A percentile compares a stretch with the other conserved stretches of the same genome.
phyloP scores from a whole-genome alignment of 306 rosid species.

The barrel medic (Medicago truncatula) region DNA sequence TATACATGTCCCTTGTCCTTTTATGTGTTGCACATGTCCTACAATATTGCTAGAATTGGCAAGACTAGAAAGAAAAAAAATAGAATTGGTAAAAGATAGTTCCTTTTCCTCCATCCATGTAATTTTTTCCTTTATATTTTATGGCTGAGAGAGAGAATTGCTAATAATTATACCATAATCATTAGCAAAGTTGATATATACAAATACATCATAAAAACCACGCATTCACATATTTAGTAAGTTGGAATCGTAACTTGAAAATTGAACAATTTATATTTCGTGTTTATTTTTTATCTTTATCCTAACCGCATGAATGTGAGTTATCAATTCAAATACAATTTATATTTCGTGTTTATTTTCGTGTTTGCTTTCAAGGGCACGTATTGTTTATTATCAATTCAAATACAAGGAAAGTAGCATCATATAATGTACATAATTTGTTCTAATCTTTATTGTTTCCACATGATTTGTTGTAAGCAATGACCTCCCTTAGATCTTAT shows the following conservation, averaged over 20 bases:
- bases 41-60: conserved; percentile 13
- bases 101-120: background rate
- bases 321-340: too few relatives aligned
- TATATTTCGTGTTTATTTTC: too few relatives aligned
- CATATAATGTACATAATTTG: conserved; percentile 15
- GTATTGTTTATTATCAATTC: conserved; percentile 12
- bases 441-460: conserved; percentile 29
- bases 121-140: background rate
- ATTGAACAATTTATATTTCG: too few relatives aligned
- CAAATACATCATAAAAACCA: too few relatives aligned
- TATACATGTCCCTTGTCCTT: conserved; percentile 18
- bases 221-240: too few relatives aligned
- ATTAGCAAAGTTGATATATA: too few relatives aligned
- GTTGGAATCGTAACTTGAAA: too few relatives aligned
- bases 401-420: conserved; percentile 18
- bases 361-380: background rate
- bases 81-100: background rate
- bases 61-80: background rate
- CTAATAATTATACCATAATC: too few relatives aligned
- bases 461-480: conserved; percentile 21
- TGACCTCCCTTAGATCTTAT: conserved; percentile 29
- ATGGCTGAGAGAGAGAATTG: background rate
- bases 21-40: conserved; percentile 29
- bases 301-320: too few relatives aligned
- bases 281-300: too few relatives aligned